phyloP scores from a whole-genome alignment of 2,329 filamentous ascomycete genomes.

The Tetracladium maxilliforme region DNA sequence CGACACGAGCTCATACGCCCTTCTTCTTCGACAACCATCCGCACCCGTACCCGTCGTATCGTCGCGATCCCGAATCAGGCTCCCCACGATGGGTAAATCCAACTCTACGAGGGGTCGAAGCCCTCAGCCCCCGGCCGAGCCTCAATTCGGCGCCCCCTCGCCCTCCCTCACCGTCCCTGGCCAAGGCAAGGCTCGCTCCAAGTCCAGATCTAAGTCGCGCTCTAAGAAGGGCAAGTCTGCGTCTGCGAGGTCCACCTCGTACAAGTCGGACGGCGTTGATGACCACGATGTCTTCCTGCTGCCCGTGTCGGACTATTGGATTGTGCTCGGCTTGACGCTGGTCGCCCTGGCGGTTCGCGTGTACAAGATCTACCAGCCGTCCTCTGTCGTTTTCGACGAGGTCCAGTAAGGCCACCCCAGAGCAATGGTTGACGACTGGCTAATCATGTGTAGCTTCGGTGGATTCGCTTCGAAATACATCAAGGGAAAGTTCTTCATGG shows the following conservation, averaged over 20 bases:
- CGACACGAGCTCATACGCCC: too few relatives aligned
- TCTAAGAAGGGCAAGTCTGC: too few relatives aligned
- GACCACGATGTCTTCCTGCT: conserved; percentile 90
- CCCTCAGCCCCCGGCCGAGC: too few relatives aligned
- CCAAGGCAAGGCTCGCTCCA: too few relatives aligned
- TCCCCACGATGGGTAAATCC: too few relatives aligned
- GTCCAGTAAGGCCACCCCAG: conserved; percentile 59
- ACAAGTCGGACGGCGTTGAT: conserved; percentile 64
- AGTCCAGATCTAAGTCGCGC: too few relatives aligned
- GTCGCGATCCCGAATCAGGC: too few relatives aligned
- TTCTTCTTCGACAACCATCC: too few relatives aligned
- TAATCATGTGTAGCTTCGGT: conserved; percentile 55
- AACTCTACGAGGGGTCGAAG: too few relatives aligned
- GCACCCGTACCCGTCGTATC: too few relatives aligned
- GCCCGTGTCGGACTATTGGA: conserved; percentile 68
- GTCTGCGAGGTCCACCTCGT: conserved; percentile 35
- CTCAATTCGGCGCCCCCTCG: too few relatives aligned
- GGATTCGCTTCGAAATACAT: conserved; percentile 98
- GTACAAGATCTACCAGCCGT: conserved; percentile 92
- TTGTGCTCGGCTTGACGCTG: conserved; percentile 58
- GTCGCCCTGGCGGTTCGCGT: conserved; percentile 69
- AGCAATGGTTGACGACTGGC: conserved; percentile 1
- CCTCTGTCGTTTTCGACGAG: conserved; percentile 96
- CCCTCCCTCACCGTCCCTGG: too few relatives aligned
- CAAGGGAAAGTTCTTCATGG: conserved; percentile 99